A percentile compares a stretch with the other conserved stretches of the same genome.
phyloP scores from a whole-genome alignment of 73 alveolate genomes.

The Blepharisma japonicum region DNA sequence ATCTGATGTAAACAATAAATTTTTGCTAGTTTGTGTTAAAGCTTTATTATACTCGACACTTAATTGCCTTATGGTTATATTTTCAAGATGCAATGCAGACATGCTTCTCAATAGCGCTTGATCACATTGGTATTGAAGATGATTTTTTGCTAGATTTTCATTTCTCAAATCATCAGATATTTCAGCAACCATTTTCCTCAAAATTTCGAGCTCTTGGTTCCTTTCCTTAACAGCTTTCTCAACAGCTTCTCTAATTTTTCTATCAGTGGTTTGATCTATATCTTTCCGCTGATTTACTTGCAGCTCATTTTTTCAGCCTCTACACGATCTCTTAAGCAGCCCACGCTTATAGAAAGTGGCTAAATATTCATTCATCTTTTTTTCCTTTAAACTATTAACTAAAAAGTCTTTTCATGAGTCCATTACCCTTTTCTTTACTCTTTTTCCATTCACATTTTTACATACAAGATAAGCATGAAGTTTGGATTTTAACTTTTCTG shows the following conservation, averaged over 20 bases:
- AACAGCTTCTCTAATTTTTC: neutral
- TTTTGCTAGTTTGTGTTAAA: constrained; percentile 17
- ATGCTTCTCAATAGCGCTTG: constrained; percentile 23
- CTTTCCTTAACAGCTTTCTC: neutral
- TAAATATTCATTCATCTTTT: constrained; percentile 7
- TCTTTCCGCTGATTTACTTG: neutral
- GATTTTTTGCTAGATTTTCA: constrained; percentile 9
- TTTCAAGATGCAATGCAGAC: constrained; percentile 15
- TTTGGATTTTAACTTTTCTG: neutral
- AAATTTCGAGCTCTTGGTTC: constrained; percentile 2
- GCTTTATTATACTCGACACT: neutral
- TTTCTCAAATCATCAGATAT: constrained; percentile 1
- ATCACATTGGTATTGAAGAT: neutral
- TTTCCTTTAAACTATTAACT: neutral
- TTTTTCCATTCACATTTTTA: neutral
- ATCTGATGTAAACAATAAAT: constrained; percentile 3
- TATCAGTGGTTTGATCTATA: neutral
- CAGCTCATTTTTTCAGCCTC: neutral
- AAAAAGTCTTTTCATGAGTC: neutral
- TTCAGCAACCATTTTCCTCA: constrained; percentile 5
- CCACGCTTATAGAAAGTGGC: neutral
- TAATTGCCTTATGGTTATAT: neutral
- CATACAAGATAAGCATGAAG: neutral
- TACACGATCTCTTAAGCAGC: neutral
- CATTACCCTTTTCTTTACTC: neutral